A percentile compares a stretch with the other conserved stretches of the same genome.
These are phyloP conservation scores for Pugionium cornutum DNA, from an alignment of 345 rosid genomes.

Conservation along the genomic window DNA sequence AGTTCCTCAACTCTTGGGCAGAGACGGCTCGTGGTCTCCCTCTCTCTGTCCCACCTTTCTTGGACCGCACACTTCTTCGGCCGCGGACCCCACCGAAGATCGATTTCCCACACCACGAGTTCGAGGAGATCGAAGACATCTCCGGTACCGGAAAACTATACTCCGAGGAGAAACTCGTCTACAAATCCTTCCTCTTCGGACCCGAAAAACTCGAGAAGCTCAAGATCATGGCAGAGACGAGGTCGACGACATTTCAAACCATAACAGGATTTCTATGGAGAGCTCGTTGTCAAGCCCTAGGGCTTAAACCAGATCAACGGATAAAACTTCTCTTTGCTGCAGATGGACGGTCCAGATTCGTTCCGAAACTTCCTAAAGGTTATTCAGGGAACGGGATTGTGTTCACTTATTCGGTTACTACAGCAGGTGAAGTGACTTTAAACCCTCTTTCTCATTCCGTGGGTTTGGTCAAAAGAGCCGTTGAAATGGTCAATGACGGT, in stretches of 20 bases:
- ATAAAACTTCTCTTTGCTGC: slow-evolving; percentile 83
- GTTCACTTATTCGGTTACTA: slow-evolving; percentile 56
- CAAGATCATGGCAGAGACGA: slow-evolving; percentile 54
- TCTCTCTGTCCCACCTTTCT: slow-evolving; percentile 59
- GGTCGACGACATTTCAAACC: slow-evolving; percentile 73
- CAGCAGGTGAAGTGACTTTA: slow-evolving; percentile 63
- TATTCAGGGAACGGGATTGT: slow-evolving; percentile 80
- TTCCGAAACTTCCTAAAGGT: slow-evolving; percentile 65
- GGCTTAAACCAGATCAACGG: slow-evolving; percentile 62
- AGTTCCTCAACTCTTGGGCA: slow-evolving; percentile 86
- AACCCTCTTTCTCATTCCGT: slow-evolving; percentile 57
- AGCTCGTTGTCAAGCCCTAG: slow-evolving; percentile 66
- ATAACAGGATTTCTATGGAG: slow-evolving; percentile 79
- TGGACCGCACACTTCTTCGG: slow-evolving; percentile 59
- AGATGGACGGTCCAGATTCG: slow-evolving; percentile 71
- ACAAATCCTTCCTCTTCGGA: slow-evolving; percentile 65
- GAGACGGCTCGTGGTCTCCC: slow-evolving; percentile 75
- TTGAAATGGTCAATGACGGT: slow-evolving; percentile 61
- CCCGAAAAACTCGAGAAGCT: slow-evolving; percentile 61
- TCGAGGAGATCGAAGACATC: slow-evolving; percentile 64
- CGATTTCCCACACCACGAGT: slow-evolving; percentile 67
- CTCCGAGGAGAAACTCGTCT: slow-evolving; percentile 60
- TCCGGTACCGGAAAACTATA: slow-evolving; percentile 62
- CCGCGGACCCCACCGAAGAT: slow-evolving; percentile 58
- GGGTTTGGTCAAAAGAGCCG: slow-evolving; percentile 58